phyloP scores from a whole-genome alignment of 139 green algal species.

The Auxenochlorella pyrenoidosa region DNA sequence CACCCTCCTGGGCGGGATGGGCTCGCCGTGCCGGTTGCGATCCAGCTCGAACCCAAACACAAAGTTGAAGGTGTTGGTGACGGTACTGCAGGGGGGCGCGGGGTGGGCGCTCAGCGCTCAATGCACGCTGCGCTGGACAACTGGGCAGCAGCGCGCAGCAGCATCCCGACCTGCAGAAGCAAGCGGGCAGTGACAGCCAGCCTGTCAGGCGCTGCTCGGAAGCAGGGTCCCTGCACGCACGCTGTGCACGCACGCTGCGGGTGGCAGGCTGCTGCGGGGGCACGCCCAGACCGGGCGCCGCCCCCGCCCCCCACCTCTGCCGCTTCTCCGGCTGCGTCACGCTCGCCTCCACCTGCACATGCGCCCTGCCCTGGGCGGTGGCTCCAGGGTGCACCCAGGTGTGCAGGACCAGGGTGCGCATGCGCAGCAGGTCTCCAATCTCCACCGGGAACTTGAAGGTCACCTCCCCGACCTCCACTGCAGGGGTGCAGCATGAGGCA shows the following conservation, averaged over 20 bases:
- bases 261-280: neutral
- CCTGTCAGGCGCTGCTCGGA: neutral
- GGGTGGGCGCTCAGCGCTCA: no score
- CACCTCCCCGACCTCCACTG: constrained; percentile 62
- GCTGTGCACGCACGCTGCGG: no score
- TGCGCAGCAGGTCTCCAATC: constrained; percentile 81
- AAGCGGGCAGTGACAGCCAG: neutral
- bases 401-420: constrained; percentile 69
- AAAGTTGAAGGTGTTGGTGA: constrained; percentile 76
- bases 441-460: constrained; percentile 76
- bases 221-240: no score
- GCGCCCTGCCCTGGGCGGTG: constrained; percentile 23
- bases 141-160: neutral
- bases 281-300: no score
- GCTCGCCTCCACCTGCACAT: constrained; percentile 63
- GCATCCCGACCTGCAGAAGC: neutral
- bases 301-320: neutral
- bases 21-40: neutral
- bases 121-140: neutral
- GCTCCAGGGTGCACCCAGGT: constrained; percentile 3
- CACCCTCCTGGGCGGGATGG: constrained; percentile 10
- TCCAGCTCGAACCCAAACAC: constrained; percentile 32
- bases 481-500: no score
- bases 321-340: constrained; percentile 65
- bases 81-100: neutral